Conservation (phyloP, 768 basidiomycete genomes). For the Macrocybe gigantea region DNA sequence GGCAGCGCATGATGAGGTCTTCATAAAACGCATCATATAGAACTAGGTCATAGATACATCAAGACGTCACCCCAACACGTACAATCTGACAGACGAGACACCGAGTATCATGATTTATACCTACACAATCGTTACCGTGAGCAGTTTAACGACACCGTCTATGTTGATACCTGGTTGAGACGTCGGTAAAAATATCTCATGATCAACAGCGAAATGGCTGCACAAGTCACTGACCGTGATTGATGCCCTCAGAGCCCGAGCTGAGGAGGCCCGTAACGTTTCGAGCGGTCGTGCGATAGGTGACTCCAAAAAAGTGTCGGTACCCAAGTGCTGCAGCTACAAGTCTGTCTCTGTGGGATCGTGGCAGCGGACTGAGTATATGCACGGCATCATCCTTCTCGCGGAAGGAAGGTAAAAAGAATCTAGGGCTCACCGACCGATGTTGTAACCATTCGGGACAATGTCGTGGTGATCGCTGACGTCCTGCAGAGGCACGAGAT, state of each 20-base stretch:
- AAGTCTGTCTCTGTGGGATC: constrained; percentile 20
- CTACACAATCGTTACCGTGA: constrained; percentile 35
- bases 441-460: constrained; percentile 16
- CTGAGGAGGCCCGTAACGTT: constrained; percentile 37
- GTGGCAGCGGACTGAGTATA: neutral
- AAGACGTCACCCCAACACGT: no score
- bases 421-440: constrained; percentile 12
- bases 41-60: no score
- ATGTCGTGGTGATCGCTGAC: constrained; percentile 12
- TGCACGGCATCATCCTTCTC: no score
- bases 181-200: neutral
- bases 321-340: constrained; percentile 30
- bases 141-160: constrained; percentile 43
- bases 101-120: neutral
- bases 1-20: no score
- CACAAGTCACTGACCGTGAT: constrained; percentile 35
- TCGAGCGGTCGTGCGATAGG: constrained; percentile 30
- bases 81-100: constrained; percentile 5
- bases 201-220: no score
- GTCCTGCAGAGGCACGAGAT: constrained; percentile 4
- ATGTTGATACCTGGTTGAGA: constrained; percentile 33
- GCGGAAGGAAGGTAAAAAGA: neutral
- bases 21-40: no score
- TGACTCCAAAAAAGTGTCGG: constrained; percentile 24
- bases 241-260: constrained; percentile 36